Percentiles rank a stretch among this genome's conserved stretches.
Evolutionary conservation across 1,284 basidiomycete species (phyloP).

Genomic region (Tilletia walkeri): DNA sequence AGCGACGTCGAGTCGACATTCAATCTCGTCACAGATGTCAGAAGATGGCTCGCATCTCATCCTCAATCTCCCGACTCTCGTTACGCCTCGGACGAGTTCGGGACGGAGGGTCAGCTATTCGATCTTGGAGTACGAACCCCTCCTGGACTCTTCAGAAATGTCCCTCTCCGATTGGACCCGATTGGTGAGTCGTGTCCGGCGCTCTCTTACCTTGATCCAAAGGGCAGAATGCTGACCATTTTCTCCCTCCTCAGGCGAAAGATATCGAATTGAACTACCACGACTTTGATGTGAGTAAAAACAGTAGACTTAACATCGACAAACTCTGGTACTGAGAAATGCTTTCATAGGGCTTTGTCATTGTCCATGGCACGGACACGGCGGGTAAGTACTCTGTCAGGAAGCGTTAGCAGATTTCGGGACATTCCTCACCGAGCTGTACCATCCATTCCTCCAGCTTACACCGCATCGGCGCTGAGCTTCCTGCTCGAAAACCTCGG

Average conservation of each 20-base stretch:
- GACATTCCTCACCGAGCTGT: too few relatives aligned
- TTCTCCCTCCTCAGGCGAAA: background rate
- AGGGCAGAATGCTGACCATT: conserved; percentile 83
- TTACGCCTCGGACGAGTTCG: conserved; percentile 36
- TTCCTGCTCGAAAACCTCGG: conserved; percentile 87
- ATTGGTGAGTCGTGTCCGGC: conserved; percentile 15
- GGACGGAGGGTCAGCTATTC: conserved; percentile 41
- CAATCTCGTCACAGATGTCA: conserved; percentile 29
- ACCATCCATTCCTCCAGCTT: conserved; percentile 60
- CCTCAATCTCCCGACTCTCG: conserved; percentile 41
- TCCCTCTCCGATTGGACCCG: conserved; percentile 59
- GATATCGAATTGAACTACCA: conserved; percentile 87
- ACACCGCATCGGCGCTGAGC: conserved; percentile 79
- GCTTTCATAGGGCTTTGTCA: conserved; percentile 67
- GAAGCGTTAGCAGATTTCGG: background rate
- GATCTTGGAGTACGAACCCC: conserved; percentile 53
- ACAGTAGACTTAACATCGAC: too few relatives aligned
- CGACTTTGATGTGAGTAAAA: conserved; percentile 64
- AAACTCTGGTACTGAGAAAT: too few relatives aligned
- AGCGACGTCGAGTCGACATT: conserved; percentile 40
- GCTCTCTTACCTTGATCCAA: conserved; percentile 44
- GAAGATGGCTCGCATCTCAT: conserved; percentile 32
- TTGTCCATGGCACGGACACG: conserved; percentile 72
- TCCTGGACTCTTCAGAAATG: conserved; percentile 84
- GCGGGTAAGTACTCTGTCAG: conserved; percentile 59